A percentile compares a stretch with the other conserved stretches of the same genome.
These are phyloP conservation scores for Volvox reticuliferus DNA, from an alignment of 139 green algal genomes.

Conservation along the genomic window DNA sequence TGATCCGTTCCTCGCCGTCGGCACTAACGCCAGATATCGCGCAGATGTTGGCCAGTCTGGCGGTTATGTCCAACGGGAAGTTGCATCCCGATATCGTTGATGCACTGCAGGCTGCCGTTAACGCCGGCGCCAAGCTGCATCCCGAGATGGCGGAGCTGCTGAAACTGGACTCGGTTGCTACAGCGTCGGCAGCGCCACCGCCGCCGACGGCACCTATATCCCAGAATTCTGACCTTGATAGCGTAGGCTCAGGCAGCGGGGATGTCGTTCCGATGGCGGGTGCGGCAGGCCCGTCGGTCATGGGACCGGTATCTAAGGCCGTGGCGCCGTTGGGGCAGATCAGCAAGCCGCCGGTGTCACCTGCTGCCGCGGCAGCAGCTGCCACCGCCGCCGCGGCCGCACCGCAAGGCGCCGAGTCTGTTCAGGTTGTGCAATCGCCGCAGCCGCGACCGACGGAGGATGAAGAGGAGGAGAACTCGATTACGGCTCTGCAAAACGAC, in stretches of 20 bases:
- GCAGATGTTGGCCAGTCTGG: slow-evolving; percentile 9
- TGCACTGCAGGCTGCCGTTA: slow-evolving; percentile 17
- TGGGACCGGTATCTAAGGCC: background rate
- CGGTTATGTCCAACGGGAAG: background rate
- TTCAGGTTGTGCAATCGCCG: background rate
- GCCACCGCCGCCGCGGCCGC: background rate
- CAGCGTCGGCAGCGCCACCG: background rate
- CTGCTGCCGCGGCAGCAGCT: background rate
- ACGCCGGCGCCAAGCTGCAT: slow-evolving; percentile 31
- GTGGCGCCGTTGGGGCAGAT: background rate
- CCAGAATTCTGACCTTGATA: no score
- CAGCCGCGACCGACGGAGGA: background rate
- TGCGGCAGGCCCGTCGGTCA: background rate
- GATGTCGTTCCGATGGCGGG: no score
- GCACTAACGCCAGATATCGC: slow-evolving; percentile 37
- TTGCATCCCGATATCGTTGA: slow-evolving; percentile 37
- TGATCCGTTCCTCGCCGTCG: slow-evolving; percentile 15
- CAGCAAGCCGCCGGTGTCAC: background rate
- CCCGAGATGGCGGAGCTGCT: slow-evolving; percentile 50
- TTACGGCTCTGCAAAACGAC: slow-evolving; percentile 25
- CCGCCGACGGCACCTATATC: no score
- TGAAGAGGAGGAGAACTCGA: background rate
- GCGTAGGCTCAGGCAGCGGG: no score
- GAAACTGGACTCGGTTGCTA: background rate
- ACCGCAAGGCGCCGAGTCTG: background rate